Percentiles rank a stretch among this genome's conserved stretches.
Conservation (phyloP, 805 yeast genomes). For the Barnettozyma sucrosica region DNA sequence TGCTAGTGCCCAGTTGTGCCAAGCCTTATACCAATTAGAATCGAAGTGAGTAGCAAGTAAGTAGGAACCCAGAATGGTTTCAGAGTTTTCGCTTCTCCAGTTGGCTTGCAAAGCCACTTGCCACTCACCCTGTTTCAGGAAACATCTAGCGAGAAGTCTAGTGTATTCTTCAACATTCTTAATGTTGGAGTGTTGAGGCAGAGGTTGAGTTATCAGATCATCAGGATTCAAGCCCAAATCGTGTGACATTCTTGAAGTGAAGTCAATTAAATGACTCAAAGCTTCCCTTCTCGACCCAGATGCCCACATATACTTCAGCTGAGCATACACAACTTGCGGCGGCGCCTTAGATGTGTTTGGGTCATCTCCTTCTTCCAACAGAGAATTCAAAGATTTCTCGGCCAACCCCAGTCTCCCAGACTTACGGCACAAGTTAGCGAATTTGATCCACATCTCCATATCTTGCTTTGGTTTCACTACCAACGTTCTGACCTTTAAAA, state of each 20-base stretch:
- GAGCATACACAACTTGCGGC: constrained; percentile 96
- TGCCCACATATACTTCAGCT: constrained; percentile 95
- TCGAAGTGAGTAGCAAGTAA: constrained; percentile 94
- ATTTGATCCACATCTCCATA: constrained; percentile 96
- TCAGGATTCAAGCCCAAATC: constrained; percentile 84
- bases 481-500: constrained; percentile 86
- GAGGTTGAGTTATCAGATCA: constrained; percentile 79
- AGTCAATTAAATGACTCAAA: constrained; percentile 75
- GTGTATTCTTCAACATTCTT: constrained; percentile 80
- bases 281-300: constrained; percentile 87
- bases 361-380: constrained; percentile 64
- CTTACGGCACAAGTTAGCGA: constrained; percentile 92
- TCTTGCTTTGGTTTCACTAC: constrained; percentile 95
- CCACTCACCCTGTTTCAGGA: constrained; percentile 98
- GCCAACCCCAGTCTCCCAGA: constrained; percentile 90
- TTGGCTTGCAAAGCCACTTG: constrained; percentile 71
- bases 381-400: constrained; percentile 78
- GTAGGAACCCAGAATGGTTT: constrained; percentile 86
- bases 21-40: constrained; percentile 91
- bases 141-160: constrained; percentile 83
- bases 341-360: constrained; percentile 73
- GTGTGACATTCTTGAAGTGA: constrained; percentile 84
- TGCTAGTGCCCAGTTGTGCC: constrained; percentile 99
- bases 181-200: constrained; percentile 55
- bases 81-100: constrained; percentile 77